These are phyloP conservation scores for Claviceps arundinis DNA, from an alignment of 2,329 filamentous ascomycete genomes.

Conservation along the genomic window DNA sequence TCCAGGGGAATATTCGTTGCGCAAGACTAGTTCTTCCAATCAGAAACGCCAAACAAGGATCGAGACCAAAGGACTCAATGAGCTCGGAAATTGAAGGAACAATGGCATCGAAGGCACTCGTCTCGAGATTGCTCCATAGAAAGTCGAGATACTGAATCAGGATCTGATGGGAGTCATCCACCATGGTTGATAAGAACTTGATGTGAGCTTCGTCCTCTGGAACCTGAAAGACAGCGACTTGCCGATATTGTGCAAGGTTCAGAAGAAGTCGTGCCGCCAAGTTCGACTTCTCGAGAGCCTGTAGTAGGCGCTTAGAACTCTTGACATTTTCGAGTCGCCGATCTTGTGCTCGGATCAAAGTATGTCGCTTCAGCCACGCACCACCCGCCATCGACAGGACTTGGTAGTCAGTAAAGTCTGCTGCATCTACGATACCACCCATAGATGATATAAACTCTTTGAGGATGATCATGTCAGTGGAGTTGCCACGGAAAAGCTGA, in stretches of 20 bases:
- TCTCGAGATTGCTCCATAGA: constrained; percentile 63
- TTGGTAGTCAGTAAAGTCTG: constrained; percentile 80
- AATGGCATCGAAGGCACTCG: constrained; percentile 62
- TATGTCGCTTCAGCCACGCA: constrained; percentile 63
- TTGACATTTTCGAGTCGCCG: constrained; percentile 62
- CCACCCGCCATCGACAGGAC: constrained; percentile 76
- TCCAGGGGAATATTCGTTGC: constrained; percentile 42
- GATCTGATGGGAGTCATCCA: constrained; percentile 81
- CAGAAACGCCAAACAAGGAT: constrained; percentile 71
- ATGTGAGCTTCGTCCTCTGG: constrained; percentile 64
- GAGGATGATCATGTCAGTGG: constrained; percentile 81
- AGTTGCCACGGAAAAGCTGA: constrained; percentile 69
- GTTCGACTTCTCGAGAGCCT: constrained; percentile 61
- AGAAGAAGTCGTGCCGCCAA: constrained; percentile 77
- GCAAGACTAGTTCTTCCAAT: constrained; percentile 65
- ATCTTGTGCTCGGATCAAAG: constrained; percentile 67
- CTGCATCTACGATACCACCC: constrained; percentile 80
- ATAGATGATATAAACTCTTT: constrained; percentile 84
- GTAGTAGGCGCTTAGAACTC: constrained; percentile 68
- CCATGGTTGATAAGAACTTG: constrained; percentile 75
- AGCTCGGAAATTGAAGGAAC: constrained; percentile 65
- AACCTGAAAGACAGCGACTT: constrained; percentile 68
- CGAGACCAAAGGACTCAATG: constrained; percentile 66
- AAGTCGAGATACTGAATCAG: constrained; percentile 83
- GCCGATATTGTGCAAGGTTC: constrained; percentile 78